Base-by-base conservation (phyloP, 148 eudicot species). In the Persicaria tinctoria region DNA sequence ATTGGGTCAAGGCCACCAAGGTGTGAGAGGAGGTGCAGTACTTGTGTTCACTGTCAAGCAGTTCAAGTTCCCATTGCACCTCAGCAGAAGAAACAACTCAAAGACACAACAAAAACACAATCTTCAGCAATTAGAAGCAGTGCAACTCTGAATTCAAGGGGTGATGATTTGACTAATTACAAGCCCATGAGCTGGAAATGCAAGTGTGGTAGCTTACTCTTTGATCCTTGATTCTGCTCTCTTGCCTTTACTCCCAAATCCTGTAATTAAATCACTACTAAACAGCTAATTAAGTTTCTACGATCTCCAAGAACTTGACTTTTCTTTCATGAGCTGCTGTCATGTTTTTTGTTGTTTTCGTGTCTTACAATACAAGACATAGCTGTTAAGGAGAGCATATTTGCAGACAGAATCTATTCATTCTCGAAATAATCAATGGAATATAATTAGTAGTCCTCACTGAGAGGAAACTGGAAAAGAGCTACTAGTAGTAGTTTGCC, bases 1-100 rank as follows among this genome's bases (percentile, higher is more conserved):
- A 86, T 93, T 81, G 98, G 98, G 20, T 93, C 98, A 80, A 87
- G 90, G n/a, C 98, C 97, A 55, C 98, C 98, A 50, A 91, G 83
- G 73, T 93, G 98, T 63, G 88, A 87, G 60, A 74, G 84, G 70
- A 93, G 76, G 55, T 90, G 97, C 76, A 78, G 75, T 5, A 70
- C 59, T 14, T 90, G 96, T 57, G 89, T 85, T 17, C 89, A 84
- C 73, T 93, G 98, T 72, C 88, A 83, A 50, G 92, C 98, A 74
- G 77, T 93, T 77, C 97, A 93, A 79, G 96, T 93, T 9, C 97
- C 97, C 16, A 77, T 93, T 16, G 89, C 64, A 2, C 88, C 91
- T 38, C 82, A 55, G 53, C 78, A 72, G 23, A 75, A 68, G 56
- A 70, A 38, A 17, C 49, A 44, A 44, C 71, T 8, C 49, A 68